Evolutionary conservation across 73 alveolate species (phyloP).

Genomic region (Blepharisma japonicum): DNA sequence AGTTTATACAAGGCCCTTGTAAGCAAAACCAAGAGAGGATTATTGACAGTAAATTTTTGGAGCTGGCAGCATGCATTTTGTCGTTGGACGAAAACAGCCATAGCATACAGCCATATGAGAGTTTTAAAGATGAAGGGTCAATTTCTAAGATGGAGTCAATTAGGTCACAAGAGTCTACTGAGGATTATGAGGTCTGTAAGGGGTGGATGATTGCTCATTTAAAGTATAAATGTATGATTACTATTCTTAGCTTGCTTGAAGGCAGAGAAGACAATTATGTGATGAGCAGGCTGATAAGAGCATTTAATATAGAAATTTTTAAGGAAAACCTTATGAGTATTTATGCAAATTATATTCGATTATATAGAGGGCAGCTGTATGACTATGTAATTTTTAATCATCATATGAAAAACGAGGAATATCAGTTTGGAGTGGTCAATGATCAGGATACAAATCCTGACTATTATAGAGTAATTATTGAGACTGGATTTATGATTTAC

Average conservation of each 20-base stretch:
- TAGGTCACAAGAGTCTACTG: constrained; percentile 35
- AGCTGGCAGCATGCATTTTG: constrained; percentile 66
- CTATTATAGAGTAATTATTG: constrained; percentile 64
- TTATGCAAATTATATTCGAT: constrained; percentile 36
- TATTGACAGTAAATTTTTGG: constrained; percentile 83
- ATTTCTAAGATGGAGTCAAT: constrained; percentile 35
- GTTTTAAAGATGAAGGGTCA: constrained; percentile 37
- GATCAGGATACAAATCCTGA: constrained; percentile 24
- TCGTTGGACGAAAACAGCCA: constrained; percentile 47
- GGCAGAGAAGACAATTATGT: constrained; percentile 46
- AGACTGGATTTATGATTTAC: constrained; percentile 78
- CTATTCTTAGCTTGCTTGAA: constrained; percentile 45
- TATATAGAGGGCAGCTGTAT: constrained; percentile 34
- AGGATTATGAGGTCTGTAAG: background rate
- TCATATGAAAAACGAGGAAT: background rate
- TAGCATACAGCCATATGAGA: constrained; percentile 28
- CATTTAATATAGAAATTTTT: constrained; percentile 47
- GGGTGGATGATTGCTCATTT: constrained; percentile 5
- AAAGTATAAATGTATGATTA: constrained; percentile 38
- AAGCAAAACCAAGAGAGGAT: constrained; percentile 78
- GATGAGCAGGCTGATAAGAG: constrained; percentile 54
- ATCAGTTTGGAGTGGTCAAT: constrained; percentile 32
- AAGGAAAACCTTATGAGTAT: constrained; percentile 44
- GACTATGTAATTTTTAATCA: constrained; percentile 28
- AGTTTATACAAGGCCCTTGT: constrained; percentile 97